phyloP scores from a whole-genome alignment of 768 basidiomycete species.

The Podaxis pistillaris region DNA sequence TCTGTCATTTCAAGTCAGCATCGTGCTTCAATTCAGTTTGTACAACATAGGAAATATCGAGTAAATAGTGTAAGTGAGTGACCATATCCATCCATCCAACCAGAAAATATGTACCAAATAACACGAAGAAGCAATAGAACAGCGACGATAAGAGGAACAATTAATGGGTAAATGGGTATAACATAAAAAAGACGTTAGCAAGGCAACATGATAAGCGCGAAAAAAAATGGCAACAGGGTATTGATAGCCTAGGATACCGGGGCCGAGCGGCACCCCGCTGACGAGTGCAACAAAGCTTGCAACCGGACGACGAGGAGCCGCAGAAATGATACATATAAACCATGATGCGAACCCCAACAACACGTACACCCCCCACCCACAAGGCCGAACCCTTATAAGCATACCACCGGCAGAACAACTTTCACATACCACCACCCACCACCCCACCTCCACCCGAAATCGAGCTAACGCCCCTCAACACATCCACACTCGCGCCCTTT shows the following conservation, averaged over 20 bases:
- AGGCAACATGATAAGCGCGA: not conserved
- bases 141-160: not conserved
- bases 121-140: not conserved
- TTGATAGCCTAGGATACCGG: too few species aligned
- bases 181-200: not conserved
- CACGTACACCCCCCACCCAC: not conserved
- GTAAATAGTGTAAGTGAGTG: too few species aligned
- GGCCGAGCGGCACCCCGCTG: too few species aligned
- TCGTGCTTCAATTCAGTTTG: too few species aligned
- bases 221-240: not conserved
- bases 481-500: constrained; percentile 31
- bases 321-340: not conserved
- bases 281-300: too few species aligned
- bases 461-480: constrained; percentile 43
- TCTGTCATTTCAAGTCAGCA: too few species aligned
- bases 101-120: not conserved
- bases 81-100: not conserved
- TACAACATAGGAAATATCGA: not conserved
- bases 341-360: not conserved
- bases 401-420: not conserved
- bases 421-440: not conserved
- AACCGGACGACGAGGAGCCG: too few species aligned
- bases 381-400: not conserved
- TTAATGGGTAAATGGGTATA: not conserved
- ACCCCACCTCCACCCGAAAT: constrained; percentile 19